These are phyloP conservation scores for Agaricus sinodeliciosus DNA, from an alignment of 768 basidiomycete species.

Conservation along the genomic window DNA sequence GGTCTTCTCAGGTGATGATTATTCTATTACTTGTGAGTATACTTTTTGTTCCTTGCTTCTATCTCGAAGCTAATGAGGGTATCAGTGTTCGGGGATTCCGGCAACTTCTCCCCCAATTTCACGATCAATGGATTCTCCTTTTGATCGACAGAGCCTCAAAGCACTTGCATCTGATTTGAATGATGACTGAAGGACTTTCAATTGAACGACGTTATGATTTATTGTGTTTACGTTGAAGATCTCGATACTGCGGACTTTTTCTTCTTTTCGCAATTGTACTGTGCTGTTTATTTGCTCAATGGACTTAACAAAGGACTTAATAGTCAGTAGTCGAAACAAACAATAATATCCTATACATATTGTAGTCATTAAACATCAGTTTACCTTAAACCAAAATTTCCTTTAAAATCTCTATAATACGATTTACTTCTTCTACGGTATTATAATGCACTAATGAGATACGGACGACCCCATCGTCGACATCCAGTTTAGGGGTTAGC, in stretches of 20 bases:
- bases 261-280: background rate
- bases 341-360: background rate
- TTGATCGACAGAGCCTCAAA: background rate
- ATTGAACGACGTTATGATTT: no score
- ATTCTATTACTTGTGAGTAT: constrained; percentile 33
- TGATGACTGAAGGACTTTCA: background rate
- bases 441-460: constrained; percentile 79
- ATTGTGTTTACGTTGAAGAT: no score
- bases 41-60: background rate
- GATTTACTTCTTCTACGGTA: constrained; percentile 61
- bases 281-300: background rate
- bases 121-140: background rate
- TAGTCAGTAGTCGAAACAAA: background rate
- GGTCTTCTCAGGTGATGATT: constrained; percentile 26
- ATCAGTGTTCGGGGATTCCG: constrained; percentile 27
- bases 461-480: constrained; percentile 62
- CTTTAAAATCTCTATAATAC: constrained; percentile 49
- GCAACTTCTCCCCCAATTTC: constrained; percentile 16
- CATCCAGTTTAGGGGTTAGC: constrained; percentile 49
- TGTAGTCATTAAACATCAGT: background rate
- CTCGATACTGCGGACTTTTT: background rate
- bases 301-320: background rate
- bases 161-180: background rate
- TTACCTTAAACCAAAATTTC: constrained; percentile 31
- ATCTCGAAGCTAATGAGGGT: background rate